phyloP scores from a whole-genome alignment of 2,329 filamentous ascomycete species.

The Colletotrichum karsti region DNA sequence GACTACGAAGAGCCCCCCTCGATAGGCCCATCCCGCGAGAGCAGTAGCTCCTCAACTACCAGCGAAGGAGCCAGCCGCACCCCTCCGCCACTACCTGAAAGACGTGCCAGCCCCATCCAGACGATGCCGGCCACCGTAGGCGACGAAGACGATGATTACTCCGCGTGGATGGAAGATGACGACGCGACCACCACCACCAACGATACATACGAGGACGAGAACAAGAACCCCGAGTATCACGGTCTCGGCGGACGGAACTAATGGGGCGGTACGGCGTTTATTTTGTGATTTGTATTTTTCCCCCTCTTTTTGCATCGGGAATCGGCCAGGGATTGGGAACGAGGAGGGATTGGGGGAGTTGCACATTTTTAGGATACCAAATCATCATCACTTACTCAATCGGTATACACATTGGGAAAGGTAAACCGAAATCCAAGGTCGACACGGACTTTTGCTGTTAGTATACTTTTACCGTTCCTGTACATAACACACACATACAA shows the following conservation, averaged over 20 bases:
- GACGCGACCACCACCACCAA: background rate
- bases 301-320: too few relatives aligned
- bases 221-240: background rate
- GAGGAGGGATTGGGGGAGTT: background rate
- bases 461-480: too few relatives aligned
- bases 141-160: slow-evolving; percentile 43
- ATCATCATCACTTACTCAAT: background rate
- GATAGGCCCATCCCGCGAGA: background rate
- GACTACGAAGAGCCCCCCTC: background rate
- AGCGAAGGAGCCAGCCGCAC: slow-evolving; percentile 21
- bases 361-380: background rate
- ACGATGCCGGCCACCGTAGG: slow-evolving; percentile 29
- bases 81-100: slow-evolving; percentile 12
- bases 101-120: slow-evolving; percentile 27
- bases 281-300: background rate
- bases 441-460: too few relatives aligned
- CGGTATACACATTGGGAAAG: too few relatives aligned
- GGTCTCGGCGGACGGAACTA: background rate
- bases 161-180: slow-evolving; percentile 41
- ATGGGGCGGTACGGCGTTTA: background rate
- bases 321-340: background rate
- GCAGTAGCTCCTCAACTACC: background rate
- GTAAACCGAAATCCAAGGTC: too few relatives aligned
- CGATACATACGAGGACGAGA: slow-evolving; percentile 3
- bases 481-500: too few relatives aligned